Percentiles rank a stretch among this genome's conserved stretches.
These are phyloP conservation scores for Crithidia bombi DNA, from an alignment of 208 protist genomes.

Conservation along the genomic window DNA sequence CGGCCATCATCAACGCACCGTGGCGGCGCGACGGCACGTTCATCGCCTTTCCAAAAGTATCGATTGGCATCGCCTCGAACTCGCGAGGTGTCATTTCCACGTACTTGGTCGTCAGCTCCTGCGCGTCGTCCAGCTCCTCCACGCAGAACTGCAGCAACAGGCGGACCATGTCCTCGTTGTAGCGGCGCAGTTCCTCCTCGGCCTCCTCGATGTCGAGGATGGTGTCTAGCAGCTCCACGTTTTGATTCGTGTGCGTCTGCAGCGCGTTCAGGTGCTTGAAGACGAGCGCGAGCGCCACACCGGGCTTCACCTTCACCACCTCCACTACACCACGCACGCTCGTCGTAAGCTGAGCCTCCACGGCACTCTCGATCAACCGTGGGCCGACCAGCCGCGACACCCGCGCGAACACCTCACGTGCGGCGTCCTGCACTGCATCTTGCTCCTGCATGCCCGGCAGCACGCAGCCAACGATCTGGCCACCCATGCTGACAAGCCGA, in stretches of 20 bases:
- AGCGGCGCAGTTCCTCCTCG: conserved; percentile 66
- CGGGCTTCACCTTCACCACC: conserved; percentile 91
- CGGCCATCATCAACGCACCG: conserved; percentile 71
- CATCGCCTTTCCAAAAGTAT: conserved; percentile 68
- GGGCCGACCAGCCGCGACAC: conserved; percentile 77
- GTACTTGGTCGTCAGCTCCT: conserved; percentile 66
- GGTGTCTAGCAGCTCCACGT: conserved; percentile 80
- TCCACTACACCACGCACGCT: conserved; percentile 89
- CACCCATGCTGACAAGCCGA: conserved; percentile 76
- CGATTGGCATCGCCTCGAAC: conserved; percentile 61
- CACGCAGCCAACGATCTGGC: conserved; percentile 88
- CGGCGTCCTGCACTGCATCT: conserved; percentile 79
- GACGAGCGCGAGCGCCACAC: conserved; percentile 76
- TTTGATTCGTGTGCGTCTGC: conserved; percentile 47
- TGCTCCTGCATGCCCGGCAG: conserved; percentile 89
- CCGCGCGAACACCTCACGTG: conserved; percentile 79
- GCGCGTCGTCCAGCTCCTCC: conserved; percentile 64
- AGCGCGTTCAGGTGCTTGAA: conserved; percentile 73
- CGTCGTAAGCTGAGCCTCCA: conserved; percentile 83
- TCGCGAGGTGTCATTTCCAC: conserved; percentile 49
- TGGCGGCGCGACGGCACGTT: conserved; percentile 63
- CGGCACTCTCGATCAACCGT: conserved; percentile 82
- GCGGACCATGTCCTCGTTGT: conserved; percentile 59
- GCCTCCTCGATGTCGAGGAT: conserved; percentile 87
- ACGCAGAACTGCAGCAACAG: conserved; percentile 73